These are phyloP conservation scores for Trypanosoma melophagium DNA, from an alignment of 208 protist species.

Conservation along the genomic window DNA sequence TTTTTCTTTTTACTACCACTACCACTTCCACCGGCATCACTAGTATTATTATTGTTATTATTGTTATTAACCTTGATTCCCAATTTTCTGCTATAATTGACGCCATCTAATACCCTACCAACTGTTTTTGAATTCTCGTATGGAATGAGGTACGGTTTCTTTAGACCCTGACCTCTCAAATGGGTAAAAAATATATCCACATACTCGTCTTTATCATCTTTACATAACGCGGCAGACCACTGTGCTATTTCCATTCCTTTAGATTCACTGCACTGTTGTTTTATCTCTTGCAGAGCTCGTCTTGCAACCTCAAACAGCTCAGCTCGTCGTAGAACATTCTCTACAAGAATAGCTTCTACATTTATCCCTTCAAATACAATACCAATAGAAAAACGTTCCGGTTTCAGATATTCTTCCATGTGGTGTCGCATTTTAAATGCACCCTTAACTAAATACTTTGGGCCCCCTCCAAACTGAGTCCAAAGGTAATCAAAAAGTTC, in stretches of 20 bases:
- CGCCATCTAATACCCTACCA: background rate
- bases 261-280: background rate
- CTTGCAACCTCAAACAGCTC: conserved; percentile 15
- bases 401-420: conserved; percentile 27
- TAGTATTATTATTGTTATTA: too few species aligned
- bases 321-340: conserved; percentile 19
- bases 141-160: background rate
- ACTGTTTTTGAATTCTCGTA: background rate
- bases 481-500: conserved; percentile 61
- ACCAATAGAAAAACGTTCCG: conserved; percentile 4
- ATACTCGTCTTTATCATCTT: background rate
- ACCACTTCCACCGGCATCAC: too few species aligned
- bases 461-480: conserved; percentile 59
- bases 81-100: background rate
- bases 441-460: conserved; percentile 60
- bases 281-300: conserved; percentile 5
- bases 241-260: conserved; percentile 16
- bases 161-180: background rate
- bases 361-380: conserved; percentile 15
- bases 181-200: conserved; percentile 7
- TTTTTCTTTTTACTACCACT: background rate
- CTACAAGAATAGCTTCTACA: background rate
- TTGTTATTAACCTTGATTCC: background rate
- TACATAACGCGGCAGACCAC: conserved; percentile 42
- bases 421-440: conserved; percentile 36